Percentiles rank a stretch among this genome's conserved stretches.
These are phyloP conservation scores for Penicillium digitatum DNA, from an alignment of 2,329 filamentous ascomycete species.

Conservation along the genomic window DNA sequence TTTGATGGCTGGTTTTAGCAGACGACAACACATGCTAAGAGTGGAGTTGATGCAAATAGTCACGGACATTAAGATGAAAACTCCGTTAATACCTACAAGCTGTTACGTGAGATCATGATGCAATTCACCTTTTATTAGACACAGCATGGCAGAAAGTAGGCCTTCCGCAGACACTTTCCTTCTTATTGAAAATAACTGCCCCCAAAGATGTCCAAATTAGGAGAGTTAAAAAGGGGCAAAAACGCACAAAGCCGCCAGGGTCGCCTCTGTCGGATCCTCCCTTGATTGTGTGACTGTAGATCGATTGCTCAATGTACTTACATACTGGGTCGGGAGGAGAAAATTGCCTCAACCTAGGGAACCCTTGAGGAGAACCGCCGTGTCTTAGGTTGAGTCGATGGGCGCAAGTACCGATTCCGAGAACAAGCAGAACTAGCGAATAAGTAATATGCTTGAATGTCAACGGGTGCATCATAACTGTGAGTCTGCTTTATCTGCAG, in stretches of 20 bases:
- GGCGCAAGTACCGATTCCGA: not conserved
- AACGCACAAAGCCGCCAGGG: not conserved
- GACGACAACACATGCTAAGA: not conserved
- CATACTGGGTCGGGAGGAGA: not conserved
- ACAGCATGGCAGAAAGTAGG: too few relatives aligned
- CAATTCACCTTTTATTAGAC: too few relatives aligned
- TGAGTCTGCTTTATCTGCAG: not conserved
- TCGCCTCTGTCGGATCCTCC: not conserved
- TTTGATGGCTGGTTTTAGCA: not conserved
- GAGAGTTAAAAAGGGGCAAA: not conserved
- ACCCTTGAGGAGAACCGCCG: too few relatives aligned
- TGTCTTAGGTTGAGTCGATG: not conserved
- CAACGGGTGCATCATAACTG: not conserved
- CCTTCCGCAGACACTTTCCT: accelerated
- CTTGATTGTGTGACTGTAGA: not conserved
- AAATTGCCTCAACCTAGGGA: not conserved
- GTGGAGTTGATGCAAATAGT: too few relatives aligned
- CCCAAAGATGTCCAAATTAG: not conserved
- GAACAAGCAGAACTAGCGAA: not conserved
- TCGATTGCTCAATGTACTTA: too few relatives aligned
- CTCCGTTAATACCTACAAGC: not conserved
- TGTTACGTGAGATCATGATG: too few relatives aligned
- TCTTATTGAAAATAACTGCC: too few relatives aligned
- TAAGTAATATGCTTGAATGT: not conserved
- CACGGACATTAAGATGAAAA: not conserved